Evolutionary conservation across 2,329 filamentous ascomycete species (phyloP).

Genomic region (Aspergillus sp.): DNA sequence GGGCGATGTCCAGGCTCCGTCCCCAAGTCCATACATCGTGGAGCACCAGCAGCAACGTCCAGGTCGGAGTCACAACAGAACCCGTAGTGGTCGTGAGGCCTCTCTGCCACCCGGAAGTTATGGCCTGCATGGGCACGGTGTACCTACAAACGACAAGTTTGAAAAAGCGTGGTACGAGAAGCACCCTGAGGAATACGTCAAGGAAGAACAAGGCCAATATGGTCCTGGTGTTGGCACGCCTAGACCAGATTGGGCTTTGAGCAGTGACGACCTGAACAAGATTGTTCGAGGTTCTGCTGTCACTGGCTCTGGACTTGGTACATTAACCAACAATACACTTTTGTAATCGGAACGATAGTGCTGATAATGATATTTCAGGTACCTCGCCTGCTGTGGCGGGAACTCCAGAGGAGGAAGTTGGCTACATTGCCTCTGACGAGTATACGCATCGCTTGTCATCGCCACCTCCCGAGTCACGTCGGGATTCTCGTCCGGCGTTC

Average conservation of each 20-base stretch:
- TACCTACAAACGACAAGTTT: constrained; percentile 74
- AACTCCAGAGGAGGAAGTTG: constrained; percentile 88
- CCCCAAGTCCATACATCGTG: constrained; percentile 64
- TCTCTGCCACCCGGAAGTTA: constrained; percentile 86
- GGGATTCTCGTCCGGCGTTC: constrained; percentile 47
- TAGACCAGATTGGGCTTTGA: constrained; percentile 77
- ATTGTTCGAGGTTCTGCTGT: constrained; percentile 73
- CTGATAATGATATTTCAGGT: constrained; percentile 52
- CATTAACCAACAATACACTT: constrained; percentile 13
- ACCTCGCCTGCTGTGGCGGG: constrained; percentile 64
- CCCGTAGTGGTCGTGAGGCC: constrained; percentile 69
- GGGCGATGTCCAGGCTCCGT: constrained; percentile 94
- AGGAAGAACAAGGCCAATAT: constrained; percentile 72
- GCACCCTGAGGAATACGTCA: constrained; percentile 75
- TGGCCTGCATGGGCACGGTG: constrained; percentile 84
- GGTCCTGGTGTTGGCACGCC: constrained; percentile 60
- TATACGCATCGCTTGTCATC: constrained; percentile 75
- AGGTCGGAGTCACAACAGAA: constrained; percentile 66
- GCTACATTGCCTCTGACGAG: constrained; percentile 82
- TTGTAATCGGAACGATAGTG: not conserved
- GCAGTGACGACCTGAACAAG: constrained; percentile 85
- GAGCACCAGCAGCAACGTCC: constrained; percentile 48
- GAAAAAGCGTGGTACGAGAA: constrained; percentile 92
- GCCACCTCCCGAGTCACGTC: constrained; percentile 53
- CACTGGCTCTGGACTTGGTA: constrained; percentile 56